Evolutionary conservation across 2,329 filamentous ascomycete species (phyloP).

Genomic region (Incumbomyces delicatus): DNA sequence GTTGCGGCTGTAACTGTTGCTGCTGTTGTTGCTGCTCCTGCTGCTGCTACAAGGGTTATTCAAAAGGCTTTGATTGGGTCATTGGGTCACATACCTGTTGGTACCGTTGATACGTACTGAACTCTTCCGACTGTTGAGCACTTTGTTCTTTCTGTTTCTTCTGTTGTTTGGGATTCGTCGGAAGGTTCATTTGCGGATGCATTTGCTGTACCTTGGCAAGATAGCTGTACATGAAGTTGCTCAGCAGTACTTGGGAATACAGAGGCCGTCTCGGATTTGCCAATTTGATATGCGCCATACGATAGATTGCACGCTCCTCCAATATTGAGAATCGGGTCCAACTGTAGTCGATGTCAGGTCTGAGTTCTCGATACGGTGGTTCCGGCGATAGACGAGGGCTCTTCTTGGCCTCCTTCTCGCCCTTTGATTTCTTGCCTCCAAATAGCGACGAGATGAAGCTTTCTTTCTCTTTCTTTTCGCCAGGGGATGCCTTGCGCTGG

Average conservation of each 20-base stretch:
- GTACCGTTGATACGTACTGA: slow-evolving; percentile 36
- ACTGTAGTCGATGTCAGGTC: slow-evolving; percentile 85
- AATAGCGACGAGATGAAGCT: slow-evolving; percentile 92
- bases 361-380: slow-evolving; percentile 60
- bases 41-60: not conserved
- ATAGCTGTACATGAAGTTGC: slow-evolving; percentile 99
- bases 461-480: slow-evolving; percentile 78
- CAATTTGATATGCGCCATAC: slow-evolving; percentile 97
- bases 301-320: slow-evolving; percentile 92
- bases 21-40: slow-evolving; percentile 15
- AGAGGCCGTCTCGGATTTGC: slow-evolving; percentile 90
- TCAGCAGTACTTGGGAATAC: slow-evolving; percentile 88
- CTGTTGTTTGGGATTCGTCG: slow-evolving; percentile 66
- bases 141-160: slow-evolving; percentile 27
- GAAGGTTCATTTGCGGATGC: slow-evolving; percentile 90
- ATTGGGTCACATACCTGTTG: slow-evolving; percentile 33
- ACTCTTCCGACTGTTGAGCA: slow-evolving; percentile 32
- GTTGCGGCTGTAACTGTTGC: slow-evolving; percentile 8
- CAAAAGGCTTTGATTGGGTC: not conserved
- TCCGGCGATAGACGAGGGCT: slow-evolving; percentile 70
- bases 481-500: slow-evolving; percentile 53
- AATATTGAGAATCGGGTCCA: slow-evolving; percentile 93
- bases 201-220: slow-evolving; percentile 97
- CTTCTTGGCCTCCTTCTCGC: slow-evolving; percentile 65
- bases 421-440: slow-evolving; percentile 73